Evolutionary conservation across 805 yeast genomes (phyloP).

Genomic region (Yamadazyma sp.): DNA sequence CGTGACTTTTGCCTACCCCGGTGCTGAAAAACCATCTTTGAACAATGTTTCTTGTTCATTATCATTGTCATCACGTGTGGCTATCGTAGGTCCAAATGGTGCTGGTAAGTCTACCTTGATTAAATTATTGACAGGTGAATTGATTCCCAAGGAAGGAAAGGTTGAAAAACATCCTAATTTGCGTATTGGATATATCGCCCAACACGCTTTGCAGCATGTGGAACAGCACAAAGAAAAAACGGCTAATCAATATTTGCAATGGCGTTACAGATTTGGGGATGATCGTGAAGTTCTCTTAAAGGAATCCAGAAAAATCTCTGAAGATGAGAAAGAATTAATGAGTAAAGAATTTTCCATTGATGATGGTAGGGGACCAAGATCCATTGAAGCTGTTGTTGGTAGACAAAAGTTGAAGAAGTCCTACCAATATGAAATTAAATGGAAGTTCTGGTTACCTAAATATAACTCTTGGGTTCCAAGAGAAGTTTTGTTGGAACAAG

Average conservation of each 20-base stretch:
- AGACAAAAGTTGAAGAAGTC: slow-evolving; percentile 95
- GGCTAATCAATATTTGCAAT: slow-evolving; percentile 95
- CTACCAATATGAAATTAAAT: slow-evolving; percentile 94
- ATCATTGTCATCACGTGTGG: slow-evolving; percentile 94
- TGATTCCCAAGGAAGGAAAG: slow-evolving; percentile 80
- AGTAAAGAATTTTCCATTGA: slow-evolving; percentile 71
- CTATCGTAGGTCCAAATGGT: slow-evolving; percentile 96
- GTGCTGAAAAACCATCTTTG: slow-evolving; percentile 81
- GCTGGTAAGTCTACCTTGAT: slow-evolving; percentile 98
- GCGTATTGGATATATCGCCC: slow-evolving; percentile 98
- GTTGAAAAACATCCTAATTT: slow-evolving; percentile 98
- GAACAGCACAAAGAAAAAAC: slow-evolving; percentile 97
- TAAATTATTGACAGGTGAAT: slow-evolving; percentile 89
- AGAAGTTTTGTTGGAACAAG: slow-evolving; percentile 72
- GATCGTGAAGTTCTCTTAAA: slow-evolving; percentile 94
- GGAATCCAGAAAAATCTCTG: slow-evolving; percentile 86
- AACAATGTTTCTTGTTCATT: slow-evolving; percentile 82
- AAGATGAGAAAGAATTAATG: slow-evolving; percentile 73
- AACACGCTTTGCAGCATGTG: slow-evolving; percentile 96
- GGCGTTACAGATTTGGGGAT: slow-evolving; percentile 98
- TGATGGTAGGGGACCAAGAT: slow-evolving; percentile 87
- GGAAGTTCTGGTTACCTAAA: slow-evolving; percentile 84
- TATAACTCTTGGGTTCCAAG: slow-evolving; percentile 92
- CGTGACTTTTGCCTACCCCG: slow-evolving; percentile 89
- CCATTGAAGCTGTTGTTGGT: slow-evolving; percentile 92